These are phyloP conservation scores for Chlorella sorokiniana DNA, from an alignment of 139 green algal genomes.

Conservation along the genomic window DNA sequence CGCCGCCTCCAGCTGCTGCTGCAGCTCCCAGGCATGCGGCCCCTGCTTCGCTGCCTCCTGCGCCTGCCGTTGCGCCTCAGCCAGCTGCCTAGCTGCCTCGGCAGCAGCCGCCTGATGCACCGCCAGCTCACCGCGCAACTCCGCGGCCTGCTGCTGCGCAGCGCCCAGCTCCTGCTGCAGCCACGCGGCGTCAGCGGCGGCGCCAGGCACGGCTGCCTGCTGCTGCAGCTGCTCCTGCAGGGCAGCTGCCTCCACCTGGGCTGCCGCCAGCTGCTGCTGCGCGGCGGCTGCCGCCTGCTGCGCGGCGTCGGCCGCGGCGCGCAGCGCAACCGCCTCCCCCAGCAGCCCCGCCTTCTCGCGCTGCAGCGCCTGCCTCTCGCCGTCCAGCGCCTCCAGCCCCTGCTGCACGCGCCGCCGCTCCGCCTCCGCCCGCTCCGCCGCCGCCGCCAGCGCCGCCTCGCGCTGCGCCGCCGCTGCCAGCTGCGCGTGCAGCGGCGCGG, in stretches of 20 bases:
- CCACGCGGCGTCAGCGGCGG: too few species aligned
- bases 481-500: conserved; percentile 4
- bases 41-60: too few species aligned
- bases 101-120: too few species aligned
- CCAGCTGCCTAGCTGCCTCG: too few species aligned
- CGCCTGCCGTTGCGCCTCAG: too few species aligned
- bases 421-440: not conserved
- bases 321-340: conserved; percentile 34
- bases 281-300: not conserved
- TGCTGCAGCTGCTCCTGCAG: not conserved
- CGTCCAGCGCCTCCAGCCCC: conserved; percentile 30
- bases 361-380: conserved; percentile 34
- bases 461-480: conserved; percentile 1
- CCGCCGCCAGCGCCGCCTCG: not conserved
- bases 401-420: conserved; percentile 9
- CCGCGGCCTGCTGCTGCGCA: too few species aligned
- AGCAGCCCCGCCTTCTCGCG: conserved; percentile 46
- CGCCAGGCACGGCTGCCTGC: too few species aligned
- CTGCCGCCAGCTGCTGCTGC: conserved; percentile 8
- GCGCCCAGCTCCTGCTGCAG: not conserved
- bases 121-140: too few species aligned
- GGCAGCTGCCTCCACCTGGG: not conserved
- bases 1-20: not conserved
- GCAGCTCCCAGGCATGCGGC: too few species aligned
- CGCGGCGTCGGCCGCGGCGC: not conserved